phyloP scores from a whole-genome alignment of 2,329 filamentous ascomycete genomes.

The Sarocladium oryzae region DNA sequence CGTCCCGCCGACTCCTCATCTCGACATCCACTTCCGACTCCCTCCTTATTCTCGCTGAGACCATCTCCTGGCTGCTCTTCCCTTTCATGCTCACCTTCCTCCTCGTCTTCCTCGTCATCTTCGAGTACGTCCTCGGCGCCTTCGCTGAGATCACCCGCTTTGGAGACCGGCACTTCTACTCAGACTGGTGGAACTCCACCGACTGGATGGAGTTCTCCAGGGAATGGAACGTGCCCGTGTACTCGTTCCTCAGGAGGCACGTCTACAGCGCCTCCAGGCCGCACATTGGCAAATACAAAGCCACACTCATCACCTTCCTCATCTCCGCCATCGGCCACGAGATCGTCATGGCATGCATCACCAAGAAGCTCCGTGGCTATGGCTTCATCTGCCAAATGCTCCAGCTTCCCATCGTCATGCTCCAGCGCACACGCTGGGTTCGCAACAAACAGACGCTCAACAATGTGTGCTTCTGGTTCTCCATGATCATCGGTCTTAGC shows the following conservation, averaged over 20 bases:
- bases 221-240: conserved; percentile 97
- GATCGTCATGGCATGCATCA: conserved; percentile 96
- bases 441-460: conserved; percentile 72
- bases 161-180: conserved; percentile 90
- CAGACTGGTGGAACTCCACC: conserved; percentile 68
- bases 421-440: conserved; percentile 77
- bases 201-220: conserved; percentile 95
- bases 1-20: conserved; percentile 45
- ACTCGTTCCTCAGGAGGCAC: conserved; percentile 89
- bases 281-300: conserved; percentile 67
- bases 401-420: conserved; percentile 88
- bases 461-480: conserved; percentile 85
- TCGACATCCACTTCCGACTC: conserved; percentile 49
- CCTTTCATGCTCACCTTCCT: conserved; percentile 96
- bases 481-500: conserved; percentile 80
- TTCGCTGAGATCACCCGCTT: conserved; percentile 93
- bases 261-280: conserved; percentile 81
- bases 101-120: conserved; percentile 95
- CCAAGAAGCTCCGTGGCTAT: conserved; percentile 91
- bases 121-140: conserved; percentile 91
- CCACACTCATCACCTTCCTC: conserved; percentile 86
- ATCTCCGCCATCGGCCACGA: conserved; percentile 88
- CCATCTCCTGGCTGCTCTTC: conserved; percentile 85
- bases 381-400: conserved; percentile 94
- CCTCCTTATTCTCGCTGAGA: conserved; percentile 77